Evolutionary conservation across 2,329 filamentous ascomycete genomes (phyloP), one percentile per base, ranked within the genome.

Genomic region (Ophioceras dolichostomum): DNA sequence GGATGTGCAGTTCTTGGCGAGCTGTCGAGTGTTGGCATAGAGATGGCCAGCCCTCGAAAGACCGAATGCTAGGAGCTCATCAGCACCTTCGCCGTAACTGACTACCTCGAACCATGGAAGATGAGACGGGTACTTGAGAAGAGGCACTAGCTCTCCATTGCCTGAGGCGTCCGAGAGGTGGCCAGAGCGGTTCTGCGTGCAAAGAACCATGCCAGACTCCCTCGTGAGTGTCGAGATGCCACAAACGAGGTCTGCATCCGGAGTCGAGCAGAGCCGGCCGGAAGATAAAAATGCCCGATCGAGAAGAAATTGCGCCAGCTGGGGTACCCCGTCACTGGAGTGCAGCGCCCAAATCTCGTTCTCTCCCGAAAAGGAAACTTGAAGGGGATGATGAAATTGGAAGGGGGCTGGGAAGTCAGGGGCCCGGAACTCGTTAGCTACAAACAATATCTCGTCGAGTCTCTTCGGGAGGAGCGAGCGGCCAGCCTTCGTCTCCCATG

Each of bases 1-100:
- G 0, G 91, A 98, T 0, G 89, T 96, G 57, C 87, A 94, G 48
- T 91, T 94, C 56, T 83, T 86, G 12, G 79, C 75, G 32, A 95
- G 62, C 5, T 83, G 64, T 13, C 70, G 74, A 3, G 79, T 76
- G 52, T 88, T 83, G 29, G 81, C 84, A 53, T 83, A 93, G 1
- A 98, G 64, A 38, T 80, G 70, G 0, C 91, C 91, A 39, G 76
- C 81, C 34, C 74, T 70, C 4, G 86, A 82, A 44, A 95, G 61
- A 2, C 85, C 83, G 49, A 75, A 61, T 3, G 62, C 65, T 31
- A 71, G 49, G 8, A 64, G 46, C 28, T 62, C 49, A 4, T 54
- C 56, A n/a, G n/a, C n/a, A n/a, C n/a, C n/a, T n/a, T n/a, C n/a
- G 6, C 62, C 59, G 6, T 61, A 48, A 35, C 62, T 59, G 39